phyloP scores from a whole-genome alignment of 192 early-diverging fungal species.

The Rhizophagus clarus region DNA sequence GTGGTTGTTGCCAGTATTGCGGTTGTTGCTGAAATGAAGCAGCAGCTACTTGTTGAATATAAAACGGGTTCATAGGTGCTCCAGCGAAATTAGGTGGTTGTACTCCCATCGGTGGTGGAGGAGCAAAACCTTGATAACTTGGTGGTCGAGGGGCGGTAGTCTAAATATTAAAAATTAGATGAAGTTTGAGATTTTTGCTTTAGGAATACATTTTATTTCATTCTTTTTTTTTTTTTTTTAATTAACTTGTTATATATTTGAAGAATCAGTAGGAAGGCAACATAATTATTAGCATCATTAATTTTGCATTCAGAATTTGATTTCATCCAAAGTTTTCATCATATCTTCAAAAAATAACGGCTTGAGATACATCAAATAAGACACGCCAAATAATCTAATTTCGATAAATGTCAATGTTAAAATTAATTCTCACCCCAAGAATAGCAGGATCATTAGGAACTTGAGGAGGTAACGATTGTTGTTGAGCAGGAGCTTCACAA shows the following conservation, averaged over 20 bases:
- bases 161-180: slow-evolving; percentile 25
- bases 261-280: slow-evolving; percentile 53
- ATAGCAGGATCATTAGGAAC: slow-evolving; percentile 88
- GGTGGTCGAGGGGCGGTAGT: slow-evolving; percentile 47
- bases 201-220: not conserved
- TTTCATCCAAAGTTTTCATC: slow-evolving; percentile 43
- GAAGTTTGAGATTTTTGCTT: not conserved
- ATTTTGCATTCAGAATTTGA: slow-evolving; percentile 16
- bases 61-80: slow-evolving; percentile 25
- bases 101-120: slow-evolving; percentile 21
- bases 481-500: slow-evolving; percentile 60
- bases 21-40: slow-evolving; percentile 37
- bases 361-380: not conserved
- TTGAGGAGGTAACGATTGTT: slow-evolving; percentile 55
- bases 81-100: slow-evolving; percentile 33
- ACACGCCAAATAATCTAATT: not conserved
- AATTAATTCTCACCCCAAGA: slow-evolving; percentile 51
- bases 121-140: slow-evolving; percentile 33
- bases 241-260: not conserved
- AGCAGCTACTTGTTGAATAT: slow-evolving; percentile 43
- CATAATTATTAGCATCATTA: slow-evolving; percentile 20
- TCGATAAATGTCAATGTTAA: not conserved
- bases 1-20: slow-evolving; percentile 38
- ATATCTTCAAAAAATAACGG: slow-evolving; percentile 28
- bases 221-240: too few species aligned